These are phyloP conservation scores for Didymosphaeria variabile DNA, from an alignment of 2,329 filamentous ascomycete genomes.

Conservation along the genomic window DNA sequence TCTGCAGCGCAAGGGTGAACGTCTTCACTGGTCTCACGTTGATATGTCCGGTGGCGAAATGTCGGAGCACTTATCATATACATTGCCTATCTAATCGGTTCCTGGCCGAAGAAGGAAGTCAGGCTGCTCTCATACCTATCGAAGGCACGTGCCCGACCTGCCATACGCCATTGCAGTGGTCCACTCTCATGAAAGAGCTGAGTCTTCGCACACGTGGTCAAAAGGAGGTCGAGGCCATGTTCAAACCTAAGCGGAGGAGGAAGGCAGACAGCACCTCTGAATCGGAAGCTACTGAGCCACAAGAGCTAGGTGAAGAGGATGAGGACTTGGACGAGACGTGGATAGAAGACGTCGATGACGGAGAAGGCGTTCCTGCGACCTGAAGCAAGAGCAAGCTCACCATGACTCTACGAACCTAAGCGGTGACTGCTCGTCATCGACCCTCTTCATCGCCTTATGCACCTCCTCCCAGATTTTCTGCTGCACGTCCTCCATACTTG, in stretches of 20 bases:
- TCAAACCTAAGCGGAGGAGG: constrained; percentile 63
- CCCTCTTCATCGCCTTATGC: constrained; percentile 32
- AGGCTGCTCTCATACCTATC: constrained; percentile 68
- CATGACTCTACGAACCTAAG: constrained; percentile 42
- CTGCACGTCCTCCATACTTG: constrained; percentile 61
- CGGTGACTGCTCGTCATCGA: constrained; percentile 30
- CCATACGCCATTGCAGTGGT: constrained; percentile 70
- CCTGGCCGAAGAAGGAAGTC: constrained; percentile 52
- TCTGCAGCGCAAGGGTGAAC: constrained; percentile 58
- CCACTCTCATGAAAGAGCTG: constrained; percentile 81
- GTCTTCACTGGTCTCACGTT: constrained; percentile 54
- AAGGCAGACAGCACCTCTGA: constrained; percentile 36
- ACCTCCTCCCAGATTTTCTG: constrained; percentile 39
- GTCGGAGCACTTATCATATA: constrained; percentile 62
- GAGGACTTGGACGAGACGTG: constrained; percentile 48
- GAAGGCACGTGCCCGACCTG: constrained; percentile 78
- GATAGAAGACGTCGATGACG: constrained; percentile 43
- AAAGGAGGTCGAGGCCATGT: constrained; percentile 74
- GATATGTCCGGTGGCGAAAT: constrained; percentile 61
- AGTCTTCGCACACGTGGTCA: constrained; percentile 75
- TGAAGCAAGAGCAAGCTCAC: constrained; percentile 25
- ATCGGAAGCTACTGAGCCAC: constrained; percentile 22
- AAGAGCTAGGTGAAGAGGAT: constrained; percentile 34
- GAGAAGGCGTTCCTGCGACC: constrained; percentile 28
- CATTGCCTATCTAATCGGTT: constrained; percentile 64